phyloP scores from a whole-genome alignment of 164 flowering plant species.

The Echeveria elegans region DNA sequence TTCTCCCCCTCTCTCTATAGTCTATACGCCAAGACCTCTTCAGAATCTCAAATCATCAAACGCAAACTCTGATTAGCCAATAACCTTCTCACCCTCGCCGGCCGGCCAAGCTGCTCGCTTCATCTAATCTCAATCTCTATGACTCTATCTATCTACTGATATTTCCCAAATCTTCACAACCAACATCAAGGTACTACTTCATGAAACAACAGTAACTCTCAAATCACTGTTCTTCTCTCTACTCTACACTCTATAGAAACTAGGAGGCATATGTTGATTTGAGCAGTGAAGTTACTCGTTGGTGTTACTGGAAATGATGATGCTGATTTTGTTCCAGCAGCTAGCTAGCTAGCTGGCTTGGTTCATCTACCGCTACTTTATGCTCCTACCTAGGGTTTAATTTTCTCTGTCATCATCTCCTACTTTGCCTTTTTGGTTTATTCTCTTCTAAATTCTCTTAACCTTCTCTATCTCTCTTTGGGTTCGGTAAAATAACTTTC shows the following conservation, averaged over 20 bases:
- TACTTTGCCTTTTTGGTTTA: neutral
- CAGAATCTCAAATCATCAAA: neutral
- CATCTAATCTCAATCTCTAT: neutral
- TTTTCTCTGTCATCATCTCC: neutral
- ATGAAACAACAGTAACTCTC: neutral
- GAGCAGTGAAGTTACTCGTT: too few species aligned
- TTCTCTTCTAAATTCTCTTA: neutral
- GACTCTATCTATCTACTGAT: neutral
- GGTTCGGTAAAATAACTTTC: neutral
- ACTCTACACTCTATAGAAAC: too few species aligned
- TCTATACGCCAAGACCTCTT: neutral
- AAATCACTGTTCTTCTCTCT: neutral
- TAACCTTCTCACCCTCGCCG: neutral
- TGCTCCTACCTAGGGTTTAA: slow-evolving; percentile 1
- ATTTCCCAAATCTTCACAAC: neutral
- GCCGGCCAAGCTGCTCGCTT: neutral
- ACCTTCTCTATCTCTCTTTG: neutral
- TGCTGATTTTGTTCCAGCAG: neutral
- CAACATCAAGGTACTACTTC: neutral
- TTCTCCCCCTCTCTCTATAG: neutral
- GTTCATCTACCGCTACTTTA: neutral
- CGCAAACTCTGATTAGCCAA: neutral
- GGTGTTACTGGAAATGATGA: neutral
- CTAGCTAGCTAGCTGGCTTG: neutral
- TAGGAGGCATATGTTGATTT: too few species aligned